Conservation (phyloP, 2,329 filamentous ascomycete species). For the Colletotrichum plurivorum region DNA sequence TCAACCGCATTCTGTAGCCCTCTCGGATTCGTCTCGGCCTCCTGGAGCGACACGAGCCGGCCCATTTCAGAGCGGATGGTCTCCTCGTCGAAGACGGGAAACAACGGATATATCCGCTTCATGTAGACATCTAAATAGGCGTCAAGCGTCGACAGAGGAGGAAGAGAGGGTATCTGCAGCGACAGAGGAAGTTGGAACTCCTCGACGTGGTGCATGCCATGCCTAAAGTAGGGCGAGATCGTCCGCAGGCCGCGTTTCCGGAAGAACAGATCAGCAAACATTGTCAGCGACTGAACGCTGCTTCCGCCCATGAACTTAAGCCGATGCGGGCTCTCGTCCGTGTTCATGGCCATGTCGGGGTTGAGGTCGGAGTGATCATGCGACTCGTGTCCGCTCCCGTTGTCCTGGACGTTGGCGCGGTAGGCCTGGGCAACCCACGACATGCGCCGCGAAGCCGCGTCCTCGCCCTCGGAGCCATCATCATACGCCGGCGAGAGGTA, state of each 20-base stretch:
- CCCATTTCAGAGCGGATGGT: constrained; percentile 37
- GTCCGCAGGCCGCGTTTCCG: constrained; percentile 40
- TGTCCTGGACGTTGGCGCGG: constrained; percentile 24
- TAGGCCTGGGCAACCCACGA: constrained; percentile 31
- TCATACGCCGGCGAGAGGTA: constrained; percentile 27
- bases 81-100: constrained; percentile 41
- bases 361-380: constrained; percentile 28
- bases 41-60: constrained; percentile 13
- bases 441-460: constrained; percentile 6
- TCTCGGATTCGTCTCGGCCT: not conserved
- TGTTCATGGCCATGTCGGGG: constrained; percentile 45
- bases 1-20: not conserved
- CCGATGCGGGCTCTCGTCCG: constrained; percentile 42
- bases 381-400: constrained; percentile 15
- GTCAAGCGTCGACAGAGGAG: constrained; percentile 22
- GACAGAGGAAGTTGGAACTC: constrained; percentile 42
- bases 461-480: constrained; percentile 19
- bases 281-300: constrained; percentile 44
- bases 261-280: constrained; percentile 45
- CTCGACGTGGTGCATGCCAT: constrained; percentile 44
- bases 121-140: constrained; percentile 41
- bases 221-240: constrained; percentile 41
- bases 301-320: constrained; percentile 44
- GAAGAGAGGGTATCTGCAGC: constrained; percentile 37
- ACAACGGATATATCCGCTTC: constrained; percentile 42